These are phyloP conservation scores for Emericellopsis terricola DNA, from an alignment of 495 filamentous ascomycete genomes.

Conservation along the genomic window DNA sequence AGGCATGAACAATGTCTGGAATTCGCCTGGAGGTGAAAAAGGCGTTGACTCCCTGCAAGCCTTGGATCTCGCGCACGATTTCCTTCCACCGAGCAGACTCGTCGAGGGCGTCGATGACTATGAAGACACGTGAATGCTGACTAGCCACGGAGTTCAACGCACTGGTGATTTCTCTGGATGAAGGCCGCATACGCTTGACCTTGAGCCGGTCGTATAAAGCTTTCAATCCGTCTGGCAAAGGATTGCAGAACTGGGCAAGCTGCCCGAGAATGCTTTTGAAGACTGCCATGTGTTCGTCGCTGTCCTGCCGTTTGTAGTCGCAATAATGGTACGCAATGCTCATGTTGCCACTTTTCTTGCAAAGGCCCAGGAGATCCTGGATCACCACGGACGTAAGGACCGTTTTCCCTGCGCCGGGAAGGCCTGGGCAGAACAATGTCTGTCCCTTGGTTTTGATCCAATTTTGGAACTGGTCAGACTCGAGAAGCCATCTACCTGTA, in stretches of 20 bases:
- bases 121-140: slow-evolving; percentile 12
- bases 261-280: slow-evolving; percentile 18
- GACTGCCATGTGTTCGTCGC: slow-evolving; percentile 11
- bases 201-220: slow-evolving; percentile 10
- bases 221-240: slow-evolving; percentile 7
- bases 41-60: slow-evolving; percentile 7
- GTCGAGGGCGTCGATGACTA: slow-evolving; percentile 32
- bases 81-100: slow-evolving; percentile 12
- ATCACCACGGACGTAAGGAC: slow-evolving; percentile 17
- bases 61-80: slow-evolving; percentile 12
- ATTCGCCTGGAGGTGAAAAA: slow-evolving; percentile 23
- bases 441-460: slow-evolving; percentile 3
- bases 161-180: slow-evolving; percentile 8
- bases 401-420: slow-evolving; percentile 17
- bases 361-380: slow-evolving; percentile 11
- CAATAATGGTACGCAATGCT: slow-evolving; percentile 26
- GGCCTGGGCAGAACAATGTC: slow-evolving; percentile 25
- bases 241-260: slow-evolving; percentile 6
- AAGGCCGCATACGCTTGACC: slow-evolving; percentile 7
- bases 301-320: slow-evolving; percentile 12
- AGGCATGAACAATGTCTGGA: slow-evolving; percentile 9
- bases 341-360: slow-evolving; percentile 8
- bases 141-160: slow-evolving; percentile 8
- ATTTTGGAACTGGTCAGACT: background rate
- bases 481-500: background rate